Evolutionary conservation across 2,329 filamentous ascomycete species (phyloP).

Genomic region (Amesomyces nigricolor): DNA sequence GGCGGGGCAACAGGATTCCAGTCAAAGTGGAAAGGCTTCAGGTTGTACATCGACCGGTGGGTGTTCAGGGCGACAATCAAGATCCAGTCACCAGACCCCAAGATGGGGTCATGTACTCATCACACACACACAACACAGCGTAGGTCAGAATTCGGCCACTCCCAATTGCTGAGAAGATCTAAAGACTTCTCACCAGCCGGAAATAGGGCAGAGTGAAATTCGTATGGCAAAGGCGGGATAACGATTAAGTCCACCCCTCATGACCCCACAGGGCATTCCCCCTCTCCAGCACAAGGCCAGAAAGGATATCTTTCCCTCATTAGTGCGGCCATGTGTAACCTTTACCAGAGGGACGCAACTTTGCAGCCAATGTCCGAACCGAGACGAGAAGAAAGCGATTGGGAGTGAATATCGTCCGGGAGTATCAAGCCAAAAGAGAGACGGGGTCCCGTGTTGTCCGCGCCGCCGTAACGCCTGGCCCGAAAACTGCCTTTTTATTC

Average conservation of each 20-base stretch:
- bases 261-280: conserved; percentile 98
- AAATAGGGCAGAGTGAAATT: conserved; percentile 7
- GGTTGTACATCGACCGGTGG: no score
- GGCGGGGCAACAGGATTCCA: no score
- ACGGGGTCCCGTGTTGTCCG: conserved; percentile 19
- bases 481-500: conserved; percentile 24
- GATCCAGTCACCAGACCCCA: no score
- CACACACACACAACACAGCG: background rate
- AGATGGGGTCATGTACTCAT: no score
- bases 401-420: conserved; percentile 15
- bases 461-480: conserved; percentile 25
- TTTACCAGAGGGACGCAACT: conserved; percentile 30
- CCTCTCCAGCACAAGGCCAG: conserved; percentile 44
- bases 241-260: conserved; percentile 85
- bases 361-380: conserved; percentile 27
- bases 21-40: no score
- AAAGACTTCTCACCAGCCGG: conserved; percentile 3
- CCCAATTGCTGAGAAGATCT: conserved; percentile 9
- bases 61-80: no score
- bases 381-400: conserved; percentile 20
- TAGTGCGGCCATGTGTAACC: conserved; percentile 66
- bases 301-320: conserved; percentile 99
- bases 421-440: conserved; percentile 22
- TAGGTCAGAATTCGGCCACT: background rate
- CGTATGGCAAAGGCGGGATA: conserved; percentile 51